phyloP scores from a whole-genome alignment of 192 early-diverging fungal genomes.

The Rhizophagus clarus region DNA sequence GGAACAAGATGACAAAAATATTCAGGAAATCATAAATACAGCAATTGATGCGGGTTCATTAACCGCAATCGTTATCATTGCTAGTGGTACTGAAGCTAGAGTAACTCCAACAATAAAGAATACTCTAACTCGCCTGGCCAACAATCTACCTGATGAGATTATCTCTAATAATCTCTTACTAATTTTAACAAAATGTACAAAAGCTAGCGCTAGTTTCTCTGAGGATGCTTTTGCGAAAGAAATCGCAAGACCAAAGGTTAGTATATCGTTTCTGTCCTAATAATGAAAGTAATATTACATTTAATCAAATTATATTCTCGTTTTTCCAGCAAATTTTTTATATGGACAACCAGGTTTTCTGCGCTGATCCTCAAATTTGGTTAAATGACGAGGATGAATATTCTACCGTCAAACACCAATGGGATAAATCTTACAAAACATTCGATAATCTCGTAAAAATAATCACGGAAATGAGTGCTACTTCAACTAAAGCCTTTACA shows the following conservation, averaged over 20 bases:
- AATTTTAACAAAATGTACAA: constrained; percentile 23
- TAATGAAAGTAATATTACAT: neutral
- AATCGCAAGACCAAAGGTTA: constrained; percentile 15
- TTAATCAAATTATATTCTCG: neutral
- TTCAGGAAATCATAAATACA: neutral
- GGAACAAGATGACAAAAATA: constrained; percentile 13
- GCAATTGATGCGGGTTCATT: constrained; percentile 13
- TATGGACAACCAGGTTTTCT: constrained; percentile 6
- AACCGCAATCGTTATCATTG: constrained; percentile 1
- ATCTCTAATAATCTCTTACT: neutral
- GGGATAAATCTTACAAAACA: neutral
- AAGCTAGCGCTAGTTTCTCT: constrained; percentile 1
- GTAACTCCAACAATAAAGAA: neutral
- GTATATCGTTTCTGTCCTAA: neutral
- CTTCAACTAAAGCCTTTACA: constrained; percentile 1
- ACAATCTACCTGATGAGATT: constrained; percentile 8
- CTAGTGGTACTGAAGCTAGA: constrained; percentile 25
- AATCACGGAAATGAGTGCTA: neutral
- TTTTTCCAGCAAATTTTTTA: constrained; percentile 1
- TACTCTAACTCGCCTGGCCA: neutral
- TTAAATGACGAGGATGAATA: neutral
- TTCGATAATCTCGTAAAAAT: neutral
- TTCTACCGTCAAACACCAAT: neutral
- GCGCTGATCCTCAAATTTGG: constrained; percentile 10
- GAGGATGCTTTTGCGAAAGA: neutral